These are phyloP conservation scores for Debaryomyces subglobosus DNA, from an alignment of 1,139 yeast genomes.

Conservation along the genomic window DNA sequence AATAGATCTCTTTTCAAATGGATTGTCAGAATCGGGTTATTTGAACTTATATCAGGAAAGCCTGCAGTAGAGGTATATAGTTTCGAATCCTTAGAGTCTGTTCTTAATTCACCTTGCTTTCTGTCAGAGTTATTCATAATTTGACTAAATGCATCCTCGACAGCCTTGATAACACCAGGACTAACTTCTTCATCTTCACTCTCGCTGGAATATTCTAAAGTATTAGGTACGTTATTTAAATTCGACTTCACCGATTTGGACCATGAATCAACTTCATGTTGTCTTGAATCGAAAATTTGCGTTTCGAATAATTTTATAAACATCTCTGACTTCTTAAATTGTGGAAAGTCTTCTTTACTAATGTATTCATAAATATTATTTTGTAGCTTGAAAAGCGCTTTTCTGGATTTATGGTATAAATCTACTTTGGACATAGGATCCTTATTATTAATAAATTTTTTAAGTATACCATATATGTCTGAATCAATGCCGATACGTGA, in stretches of 20 bases:
- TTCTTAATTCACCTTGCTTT: conserved; percentile 4
- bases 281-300: conserved; percentile 25
- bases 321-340: conserved; percentile 48
- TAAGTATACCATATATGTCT: conserved; percentile 30
- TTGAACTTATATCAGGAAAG: not conserved
- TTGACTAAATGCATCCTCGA: conserved; percentile 70
- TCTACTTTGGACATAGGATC: conserved; percentile 17
- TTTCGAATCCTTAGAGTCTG: conserved; percentile 3
- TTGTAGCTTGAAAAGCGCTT: conserved; percentile 60
- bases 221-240: not conserved
- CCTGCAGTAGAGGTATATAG: not conserved
- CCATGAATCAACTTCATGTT: conserved; percentile 7
- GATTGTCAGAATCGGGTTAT: conserved; percentile 13
- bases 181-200: conserved; percentile 24
- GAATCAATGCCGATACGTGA: conserved; percentile 29
- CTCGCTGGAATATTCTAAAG: not conserved
- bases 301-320: conserved; percentile 47
- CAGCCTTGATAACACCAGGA: conserved; percentile 58
- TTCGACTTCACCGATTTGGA: not conserved
- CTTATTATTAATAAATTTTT: conserved; percentile 24
- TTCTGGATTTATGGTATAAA: conserved; percentile 53
- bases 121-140: conserved; percentile 45
- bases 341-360: conserved; percentile 53
- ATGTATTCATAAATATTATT: conserved; percentile 50
- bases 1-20: conserved; percentile 39